Base-by-base conservation (phyloP, 352 stramenopile genomes). In the Pythium phragmitis region DNA sequence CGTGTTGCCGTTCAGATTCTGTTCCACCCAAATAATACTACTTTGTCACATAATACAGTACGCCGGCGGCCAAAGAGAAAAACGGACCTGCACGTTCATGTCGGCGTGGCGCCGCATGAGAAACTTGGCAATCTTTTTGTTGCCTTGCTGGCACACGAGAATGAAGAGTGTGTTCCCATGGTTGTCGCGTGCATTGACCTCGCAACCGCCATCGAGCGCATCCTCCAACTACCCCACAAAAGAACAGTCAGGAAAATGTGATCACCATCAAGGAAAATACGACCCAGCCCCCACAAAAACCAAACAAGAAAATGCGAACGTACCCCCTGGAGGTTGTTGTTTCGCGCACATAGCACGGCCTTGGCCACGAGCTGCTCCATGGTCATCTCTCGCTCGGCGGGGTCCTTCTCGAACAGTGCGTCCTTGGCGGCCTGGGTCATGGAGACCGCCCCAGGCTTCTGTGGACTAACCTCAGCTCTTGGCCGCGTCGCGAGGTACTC, bases 101-200 rank as follows among this genome's bases (percentile, higher is more conserved):
- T 98, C 79, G 21, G 93, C 95, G 30, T 85, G 93, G 11, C 93
- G 88, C 1, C 96, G 79, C 68, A 99, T 74, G 21, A 99, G 73
- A 56, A 98, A 96, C 81, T 99, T 99, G 57, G 79, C 79, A 30
- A 98, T 80, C 33, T 93, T 92, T 74, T 98, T 99, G 78, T 94
- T 96, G 47, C 94, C 96, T 76, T 98, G 85, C 68, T 98, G 96
- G 50, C 81, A 97, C 57, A 94, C 91, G 41, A 98, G 85, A 33
- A 98, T 89, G 55, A 98, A 94, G 4, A 99, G 87, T 48, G 94
- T 92, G 71, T 99, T 99, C 63, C 95, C 96, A 63, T 98, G 86
- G 51, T 97, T 87, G 79, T 99, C 96, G 36, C 83, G 77, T 6
- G 80, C 86, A 46, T 98, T 96, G 23, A 98, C 75, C 45, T 94